Evolutionary conservation across 148 eudicot genomes (phyloP).

Genomic region (Chenopodium quinoa): DNA sequence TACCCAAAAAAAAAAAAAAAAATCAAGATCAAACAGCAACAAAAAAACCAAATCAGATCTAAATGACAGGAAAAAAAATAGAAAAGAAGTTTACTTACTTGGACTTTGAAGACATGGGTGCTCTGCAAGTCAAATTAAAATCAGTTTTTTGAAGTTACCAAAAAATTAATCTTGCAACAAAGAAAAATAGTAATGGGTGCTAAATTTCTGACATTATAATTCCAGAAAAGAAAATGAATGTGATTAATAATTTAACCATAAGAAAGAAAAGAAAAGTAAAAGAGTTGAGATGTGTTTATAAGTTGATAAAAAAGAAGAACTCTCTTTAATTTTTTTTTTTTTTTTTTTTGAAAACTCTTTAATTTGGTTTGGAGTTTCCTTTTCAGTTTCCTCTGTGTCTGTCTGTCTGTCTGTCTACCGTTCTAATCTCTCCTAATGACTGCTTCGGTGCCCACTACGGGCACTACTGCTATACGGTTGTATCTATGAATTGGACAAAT

Average conservation of each 20-base stretch:
- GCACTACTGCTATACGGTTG: conserved; percentile 1
- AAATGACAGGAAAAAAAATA: conserved; percentile 10
- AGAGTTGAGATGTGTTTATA: not conserved
- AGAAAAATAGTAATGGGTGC: not conserved
- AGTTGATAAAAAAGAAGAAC: not conserved
- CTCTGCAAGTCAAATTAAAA: conserved; percentile 25
- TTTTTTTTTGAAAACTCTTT: not conserved
- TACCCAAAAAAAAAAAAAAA: not conserved
- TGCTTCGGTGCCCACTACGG: conserved; percentile 25
- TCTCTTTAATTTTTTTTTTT: not conserved
- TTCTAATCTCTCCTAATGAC: conserved; percentile 8
- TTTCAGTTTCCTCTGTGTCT: conserved; percentile 17
- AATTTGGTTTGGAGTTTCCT: not conserved
- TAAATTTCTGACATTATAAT: conserved; percentile 26
- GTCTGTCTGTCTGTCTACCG: not conserved
- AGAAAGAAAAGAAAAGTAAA: not conserved
- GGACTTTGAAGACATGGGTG: conserved; percentile 71
- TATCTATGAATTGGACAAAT: conserved; percentile 2
- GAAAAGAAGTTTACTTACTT: conserved; percentile 50
- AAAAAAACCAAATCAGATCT: conserved; percentile 42
- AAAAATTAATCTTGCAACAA: not conserved
- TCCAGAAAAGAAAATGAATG: conserved; percentile 14
- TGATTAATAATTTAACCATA: conserved; percentile 1
- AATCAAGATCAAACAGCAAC: not conserved
- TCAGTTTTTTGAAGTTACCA: not conserved